phyloP scores from a whole-genome alignment of 129 eudicot species.

The Chrysanthemum lavandulifolium region DNA sequence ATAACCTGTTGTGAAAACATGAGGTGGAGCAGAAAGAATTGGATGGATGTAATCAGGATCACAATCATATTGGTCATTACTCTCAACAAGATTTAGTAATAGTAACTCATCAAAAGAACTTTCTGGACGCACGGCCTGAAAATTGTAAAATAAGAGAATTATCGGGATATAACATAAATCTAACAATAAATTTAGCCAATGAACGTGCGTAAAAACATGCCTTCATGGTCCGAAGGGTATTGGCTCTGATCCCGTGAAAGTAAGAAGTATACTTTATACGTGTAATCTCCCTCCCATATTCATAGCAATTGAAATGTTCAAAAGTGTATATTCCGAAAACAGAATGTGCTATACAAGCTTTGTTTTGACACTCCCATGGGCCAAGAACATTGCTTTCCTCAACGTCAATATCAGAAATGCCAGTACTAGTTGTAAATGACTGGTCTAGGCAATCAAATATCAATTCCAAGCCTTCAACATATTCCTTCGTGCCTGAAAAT shows the following conservation, averaged over 20 bases:
- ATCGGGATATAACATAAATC: constrained; percentile 5
- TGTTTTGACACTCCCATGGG: too few relatives aligned
- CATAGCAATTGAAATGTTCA: too few relatives aligned
- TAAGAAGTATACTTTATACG: too few relatives aligned
- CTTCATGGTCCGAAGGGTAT: constrained; percentile 89
- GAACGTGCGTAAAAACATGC: constrained; percentile 33
- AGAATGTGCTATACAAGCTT: too few relatives aligned
- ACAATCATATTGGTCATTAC: constrained; percentile 36
- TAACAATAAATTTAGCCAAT: neutral
- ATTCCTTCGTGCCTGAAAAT: too few relatives aligned
- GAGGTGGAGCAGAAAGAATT: constrained; percentile 80
- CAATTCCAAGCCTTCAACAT: too few relatives aligned
- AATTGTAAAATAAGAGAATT: constrained; percentile 3
- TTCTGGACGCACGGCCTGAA: constrained; percentile 78
- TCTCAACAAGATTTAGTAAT: constrained; percentile 64
- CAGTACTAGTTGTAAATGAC: too few relatives aligned
- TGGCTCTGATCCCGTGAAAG: constrained; percentile 44
- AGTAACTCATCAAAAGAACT: constrained; percentile 73
- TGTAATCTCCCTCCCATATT: too few relatives aligned
- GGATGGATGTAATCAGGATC: constrained; percentile 85
- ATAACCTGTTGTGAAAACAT: constrained; percentile 79
- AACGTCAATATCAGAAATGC: too few relatives aligned
- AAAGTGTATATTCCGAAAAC: too few relatives aligned
- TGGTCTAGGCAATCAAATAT: too few relatives aligned
- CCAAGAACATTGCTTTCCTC: too few relatives aligned